Base-by-base conservation (phyloP, 371 early-diverging fungal genomes). In the Actinomucor elegans region DNA sequence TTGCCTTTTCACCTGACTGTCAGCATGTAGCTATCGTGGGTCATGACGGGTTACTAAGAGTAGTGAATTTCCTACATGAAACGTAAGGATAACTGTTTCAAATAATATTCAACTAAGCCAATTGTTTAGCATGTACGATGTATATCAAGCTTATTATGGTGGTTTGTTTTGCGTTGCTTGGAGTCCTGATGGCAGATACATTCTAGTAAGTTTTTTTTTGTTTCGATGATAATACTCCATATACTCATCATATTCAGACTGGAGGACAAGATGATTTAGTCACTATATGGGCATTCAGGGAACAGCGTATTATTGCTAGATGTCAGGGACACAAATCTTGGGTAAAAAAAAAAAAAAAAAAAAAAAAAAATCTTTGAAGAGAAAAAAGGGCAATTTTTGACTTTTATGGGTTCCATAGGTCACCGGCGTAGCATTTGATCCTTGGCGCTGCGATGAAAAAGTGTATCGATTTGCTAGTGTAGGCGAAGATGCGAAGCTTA, bases 221-320 rank as follows among this genome's bases (percentile, higher is more conserved):
- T 20, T 20, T 7, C 3, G 18, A 21, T 2, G 18, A 0, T 12
- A 18, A 23, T 6, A 37, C 14, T 11, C 12, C 20, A 23, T 23
- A 10, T 14, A n/a, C 24, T 5, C 9, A 14, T 4, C 4, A n/a
- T 27, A 34, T n/a, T 34, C 57, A 79, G 81, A 83, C 88, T 1
- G 93, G 98, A 8, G 94, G 97, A 0, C 96, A 99, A 66, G 99
- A 99, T 69, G 98, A 99, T 65, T 67, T 94, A 18, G 84, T 98
- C 10, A 89, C 94, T 6, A 84, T 99, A 3, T 98, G 95, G 96
- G 83, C 86, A 46, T 84, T 84, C 60, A 80, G 73, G 62, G 93
- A 85, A 31, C 81, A 84, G 31, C 63, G 85, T 7, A 81, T 93
- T n/a, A 82, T 94, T 4, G 95, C 96, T 1, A 76, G 97, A 11